Base-by-base conservation (phyloP, 192 early-diverging fungal genomes). In the Backusella liffmaniae region DNA sequence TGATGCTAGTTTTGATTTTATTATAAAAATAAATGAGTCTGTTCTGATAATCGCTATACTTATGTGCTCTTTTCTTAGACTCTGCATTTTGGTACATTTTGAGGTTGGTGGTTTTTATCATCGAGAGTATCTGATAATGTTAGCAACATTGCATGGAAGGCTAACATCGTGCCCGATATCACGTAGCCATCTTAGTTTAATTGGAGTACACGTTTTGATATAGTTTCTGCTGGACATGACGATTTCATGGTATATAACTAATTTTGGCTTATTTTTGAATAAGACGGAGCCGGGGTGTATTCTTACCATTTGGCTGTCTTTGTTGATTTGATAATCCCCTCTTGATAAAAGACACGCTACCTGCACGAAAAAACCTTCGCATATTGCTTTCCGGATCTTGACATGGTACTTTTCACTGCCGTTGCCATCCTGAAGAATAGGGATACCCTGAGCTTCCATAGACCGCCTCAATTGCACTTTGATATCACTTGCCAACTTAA, bases 231-330 rank as follows among this genome's bases (percentile, higher is more conserved):
- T 91, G 12, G 98, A 99, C 62, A 99, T 81, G 18, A 98, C 97
- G 90, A 97, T 98, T 84, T 99, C 98, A 75, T 99, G 96, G 86
- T 99, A 99, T 37, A 98, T 83, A 2, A 99, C 94, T 97, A 97
- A 99, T 82, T 98, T 95, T 16, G 96, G 94, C 73, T 95, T 96
- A 71, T 92, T 90, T 69, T 89, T 90, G 36, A 99, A 84, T 18
- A 18, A 18, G 4, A 49, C n/a, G 0, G 18, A 18, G 76, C 91
- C 88, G 23, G 97, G 97, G 77, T 99, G 97, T 39, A 99, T 87
- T 59, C 91, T 91, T 6, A 99, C 98, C 23, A 93, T 51, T 86
- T 98, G 97, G 80, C 98, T 95, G 83, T 99, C 97, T 89, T 98
- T 99, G 73, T 92, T 89, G 0, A 97, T 99, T 74, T 95, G 74